Conservation (phyloP, 1,284 basidiomycete species). For the Ustilago vetiveriae region DNA sequence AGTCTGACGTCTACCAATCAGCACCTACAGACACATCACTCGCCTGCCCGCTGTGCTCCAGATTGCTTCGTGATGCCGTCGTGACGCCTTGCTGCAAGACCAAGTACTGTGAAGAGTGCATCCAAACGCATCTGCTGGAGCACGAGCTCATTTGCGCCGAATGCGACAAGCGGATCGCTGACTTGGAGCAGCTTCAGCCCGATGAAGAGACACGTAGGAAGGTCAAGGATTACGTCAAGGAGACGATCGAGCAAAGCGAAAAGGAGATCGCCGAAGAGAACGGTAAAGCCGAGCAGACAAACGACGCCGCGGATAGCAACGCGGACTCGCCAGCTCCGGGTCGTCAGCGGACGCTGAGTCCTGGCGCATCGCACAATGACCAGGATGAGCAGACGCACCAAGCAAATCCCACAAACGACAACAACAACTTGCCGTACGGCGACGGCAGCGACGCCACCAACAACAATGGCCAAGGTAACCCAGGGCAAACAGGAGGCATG, state of each 20-base stretch:
- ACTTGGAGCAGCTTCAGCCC: slow-evolving; percentile 57
- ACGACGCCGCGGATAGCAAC: slow-evolving; percentile 20
- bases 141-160: slow-evolving; percentile 66
- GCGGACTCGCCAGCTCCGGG: slow-evolving; percentile 11
- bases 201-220: slow-evolving; percentile 59
- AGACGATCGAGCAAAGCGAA: slow-evolving; percentile 61
- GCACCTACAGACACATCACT: slow-evolving; percentile 62
- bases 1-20: slow-evolving; percentile 61
- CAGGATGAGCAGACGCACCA: slow-evolving; percentile 45
- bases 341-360: slow-evolving; percentile 15
- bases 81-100: slow-evolving; percentile 63
- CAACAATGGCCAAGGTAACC: slow-evolving; percentile 5
- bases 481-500: slow-evolving; percentile 21
- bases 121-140: slow-evolving; percentile 64
- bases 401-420: slow-evolving; percentile 16
- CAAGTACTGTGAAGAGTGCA: slow-evolving; percentile 65
- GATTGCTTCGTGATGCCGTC: slow-evolving; percentile 60
- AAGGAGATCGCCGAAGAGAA: slow-evolving; percentile 52
- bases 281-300: slow-evolving; percentile 21
- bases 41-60: slow-evolving; percentile 63
- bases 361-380: slow-evolving; percentile 20
- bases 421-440: slow-evolving; percentile 27
- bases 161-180: slow-evolving; percentile 63
- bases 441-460: slow-evolving; percentile 11
- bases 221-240: slow-evolving; percentile 62